Percentiles rank a stretch among this genome's conserved stretches.
Evolutionary conservation across 2,329 filamentous ascomycete genomes (phyloP).

Genomic region (Beauveria sp.): DNA sequence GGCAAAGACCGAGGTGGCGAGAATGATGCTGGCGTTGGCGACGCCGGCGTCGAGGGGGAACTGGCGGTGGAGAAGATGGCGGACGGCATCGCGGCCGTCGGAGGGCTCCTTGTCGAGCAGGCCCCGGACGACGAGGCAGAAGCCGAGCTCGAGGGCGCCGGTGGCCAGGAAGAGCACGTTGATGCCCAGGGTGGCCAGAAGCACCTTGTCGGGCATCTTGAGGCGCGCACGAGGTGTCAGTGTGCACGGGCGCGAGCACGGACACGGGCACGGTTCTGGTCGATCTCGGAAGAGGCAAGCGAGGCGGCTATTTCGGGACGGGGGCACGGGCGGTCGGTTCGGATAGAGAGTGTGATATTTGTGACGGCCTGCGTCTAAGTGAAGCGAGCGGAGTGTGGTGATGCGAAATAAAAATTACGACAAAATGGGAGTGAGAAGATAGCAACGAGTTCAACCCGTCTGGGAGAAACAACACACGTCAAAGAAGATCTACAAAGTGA

Average conservation of each 20-base stretch:
- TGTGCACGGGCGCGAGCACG: too few species aligned
- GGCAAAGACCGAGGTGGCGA: slow-evolving; percentile 61
- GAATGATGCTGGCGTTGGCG: slow-evolving; percentile 63
- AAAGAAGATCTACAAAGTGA: not conserved
- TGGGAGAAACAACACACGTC: not conserved
- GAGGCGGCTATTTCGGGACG: not conserved
- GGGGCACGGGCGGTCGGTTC: not conserved
- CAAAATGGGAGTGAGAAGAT: not conserved
- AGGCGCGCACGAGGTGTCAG: not conserved
- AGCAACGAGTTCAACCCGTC: not conserved
- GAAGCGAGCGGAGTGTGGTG: not conserved
- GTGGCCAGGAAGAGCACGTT: slow-evolving; percentile 46
- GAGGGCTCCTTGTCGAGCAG: slow-evolving; percentile 25
- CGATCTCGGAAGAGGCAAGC: not conserved
- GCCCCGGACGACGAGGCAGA: slow-evolving; percentile 45
- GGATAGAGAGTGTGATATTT: not conserved
- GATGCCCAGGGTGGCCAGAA: slow-evolving; percentile 39
- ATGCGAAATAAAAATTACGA: not conserved
- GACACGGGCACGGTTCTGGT: too few species aligned
- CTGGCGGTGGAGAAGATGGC: slow-evolving; percentile 43
- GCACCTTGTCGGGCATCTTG: slow-evolving; percentile 48
- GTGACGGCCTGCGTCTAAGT: slow-evolving; percentile 5
- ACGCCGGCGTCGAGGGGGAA: slow-evolving; percentile 59
- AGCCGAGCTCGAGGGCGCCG: slow-evolving; percentile 47
- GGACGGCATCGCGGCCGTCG: slow-evolving; percentile 41